Conservation (phyloP, 371 early-diverging fungal genomes). For the Furculomyces boomerangus region DNA sequence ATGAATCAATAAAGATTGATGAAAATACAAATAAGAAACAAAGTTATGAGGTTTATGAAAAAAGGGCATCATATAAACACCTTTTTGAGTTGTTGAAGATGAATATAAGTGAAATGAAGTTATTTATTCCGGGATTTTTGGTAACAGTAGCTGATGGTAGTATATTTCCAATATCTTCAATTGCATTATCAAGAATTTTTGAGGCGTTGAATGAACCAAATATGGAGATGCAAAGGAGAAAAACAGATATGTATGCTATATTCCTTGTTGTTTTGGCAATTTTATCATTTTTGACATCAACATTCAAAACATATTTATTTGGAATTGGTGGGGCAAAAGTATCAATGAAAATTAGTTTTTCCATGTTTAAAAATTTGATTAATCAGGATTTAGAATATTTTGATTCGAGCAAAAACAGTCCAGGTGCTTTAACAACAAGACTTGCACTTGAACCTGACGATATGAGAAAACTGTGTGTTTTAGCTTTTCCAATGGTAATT, state of each 20-base stretch:
- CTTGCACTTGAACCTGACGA: conserved; percentile 71
- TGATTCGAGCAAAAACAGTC: conserved; percentile 60
- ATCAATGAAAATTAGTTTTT: conserved; percentile 34
- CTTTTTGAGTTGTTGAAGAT: no score
- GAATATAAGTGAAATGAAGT: no score
- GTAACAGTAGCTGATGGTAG: conserved; percentile 32
- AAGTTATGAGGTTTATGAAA: no score
- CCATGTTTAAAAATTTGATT: conserved; percentile 36
- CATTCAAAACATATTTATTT: conserved; percentile 25
- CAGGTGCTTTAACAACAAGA: conserved; percentile 65
- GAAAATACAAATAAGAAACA: no score
- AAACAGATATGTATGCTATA: conserved; percentile 13
- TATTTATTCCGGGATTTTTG: conserved; percentile 12
- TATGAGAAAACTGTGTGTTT: conserved; percentile 44
- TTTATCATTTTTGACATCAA: conserved; percentile 24
- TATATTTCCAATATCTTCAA: conserved; percentile 28
- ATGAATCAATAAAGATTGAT: no score
- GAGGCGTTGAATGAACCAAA: conserved; percentile 15
- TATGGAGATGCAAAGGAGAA: conserved; percentile 7
- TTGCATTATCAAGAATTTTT: conserved; percentile 29
- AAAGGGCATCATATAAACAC: no score
- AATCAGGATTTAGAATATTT: conserved; percentile 75
- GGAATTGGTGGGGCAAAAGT: conserved; percentile 29
- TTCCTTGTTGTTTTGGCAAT: conserved; percentile 11
- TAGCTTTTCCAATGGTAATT: conserved; percentile 31